phyloP scores from a whole-genome alignment of 352 stramenopile species.

The Globisporangium alternatum region DNA sequence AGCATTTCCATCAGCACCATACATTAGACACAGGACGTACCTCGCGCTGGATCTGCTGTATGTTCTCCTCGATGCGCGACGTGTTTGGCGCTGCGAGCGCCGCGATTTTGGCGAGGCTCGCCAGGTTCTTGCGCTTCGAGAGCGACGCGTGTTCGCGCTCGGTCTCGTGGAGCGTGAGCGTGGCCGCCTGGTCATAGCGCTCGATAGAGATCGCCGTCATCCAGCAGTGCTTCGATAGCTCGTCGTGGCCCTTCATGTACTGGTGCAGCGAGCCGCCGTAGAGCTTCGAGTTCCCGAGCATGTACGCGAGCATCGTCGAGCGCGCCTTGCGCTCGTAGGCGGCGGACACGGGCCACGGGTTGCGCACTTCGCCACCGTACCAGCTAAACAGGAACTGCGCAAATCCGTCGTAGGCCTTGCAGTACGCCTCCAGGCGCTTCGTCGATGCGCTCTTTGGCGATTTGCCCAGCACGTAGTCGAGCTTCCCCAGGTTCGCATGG shows the following conservation, averaged over 20 bases:
- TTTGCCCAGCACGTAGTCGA: constrained; percentile 75
- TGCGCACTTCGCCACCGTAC: constrained; percentile 69
- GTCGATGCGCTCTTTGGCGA: constrained; percentile 41
- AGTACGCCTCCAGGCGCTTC: constrained; percentile 69
- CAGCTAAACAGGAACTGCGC: constrained; percentile 69
- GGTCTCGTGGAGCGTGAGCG: constrained; percentile 54
- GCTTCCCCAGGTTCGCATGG: constrained; percentile 44
- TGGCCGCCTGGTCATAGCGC: constrained; percentile 58
- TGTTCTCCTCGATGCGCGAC: constrained; percentile 27
- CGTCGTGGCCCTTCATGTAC: constrained; percentile 61
- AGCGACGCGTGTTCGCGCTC: constrained; percentile 49
- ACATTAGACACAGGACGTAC: constrained; percentile 20
- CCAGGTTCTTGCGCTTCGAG: constrained; percentile 67
- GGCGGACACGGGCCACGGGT: constrained; percentile 51
- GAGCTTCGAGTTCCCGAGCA: constrained; percentile 60
- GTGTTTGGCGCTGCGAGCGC: constrained; percentile 48
- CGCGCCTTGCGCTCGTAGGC: constrained; percentile 21
- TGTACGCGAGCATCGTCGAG: constrained; percentile 52
- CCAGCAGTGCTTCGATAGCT: constrained; percentile 60
- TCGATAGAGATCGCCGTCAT: constrained; percentile 63
- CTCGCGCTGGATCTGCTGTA: constrained; percentile 64
- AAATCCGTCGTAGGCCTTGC: constrained; percentile 51
- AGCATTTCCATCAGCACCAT: background rate
- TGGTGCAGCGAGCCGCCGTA: constrained; percentile 54
- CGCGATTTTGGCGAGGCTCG: constrained; percentile 80